Evolutionary conservation across 805 yeast genomes (phyloP), one percentile per base, ranked within the genome.

Genomic region (Cyberlindnera japonica): DNA sequence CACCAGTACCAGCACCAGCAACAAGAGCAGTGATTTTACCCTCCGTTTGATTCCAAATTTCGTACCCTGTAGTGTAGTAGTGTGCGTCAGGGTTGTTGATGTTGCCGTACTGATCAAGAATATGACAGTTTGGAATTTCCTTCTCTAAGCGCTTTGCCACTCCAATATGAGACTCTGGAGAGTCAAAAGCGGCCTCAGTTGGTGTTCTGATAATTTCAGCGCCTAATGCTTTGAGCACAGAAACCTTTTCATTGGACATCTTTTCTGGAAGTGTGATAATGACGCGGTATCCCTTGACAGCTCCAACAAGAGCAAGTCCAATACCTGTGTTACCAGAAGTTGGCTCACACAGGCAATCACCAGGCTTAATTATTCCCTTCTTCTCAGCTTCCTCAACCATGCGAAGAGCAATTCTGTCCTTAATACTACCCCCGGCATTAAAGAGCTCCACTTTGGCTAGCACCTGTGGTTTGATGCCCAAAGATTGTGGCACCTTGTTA

Each of bases 1-100:
- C 95, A 65, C 95, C 95, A 43, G 95, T 86, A 66, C 95, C 95
- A 7, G 95, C 95, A 62, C 95, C 95, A 27, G 95, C 95, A 40
- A 87, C 83, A 33, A 87, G 69, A 46, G 81, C 87, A 40, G 77
- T 78, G 39, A 87, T 69, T 44, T 79, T 74, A 25, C 90, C 86
- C 19, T 72, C 64, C 13, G 91, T 75, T 64, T 86, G 95, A 45
- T 79, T 78, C 80, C 89, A 84, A 55, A 86, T 86, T 65, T 86
- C 95, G 48, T 67, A 78, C 41, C 95, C 95, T 17, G 95, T 86
- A 39, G 90, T 89, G 55, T 71, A 74, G 63, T 83, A 85, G 64
- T 86, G 95, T 29, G 95, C 95, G 28, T 74, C 69, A 35, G 95
- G 95, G 67, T 86, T 86, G 63, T 81, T 81, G 47, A 68, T 72